Percentiles rank a stretch among this genome's conserved stretches.
These are phyloP conservation scores for Fusarium sp. DNA, from an alignment of 2,329 filamentous ascomycete genomes.

Conservation along the genomic window DNA sequence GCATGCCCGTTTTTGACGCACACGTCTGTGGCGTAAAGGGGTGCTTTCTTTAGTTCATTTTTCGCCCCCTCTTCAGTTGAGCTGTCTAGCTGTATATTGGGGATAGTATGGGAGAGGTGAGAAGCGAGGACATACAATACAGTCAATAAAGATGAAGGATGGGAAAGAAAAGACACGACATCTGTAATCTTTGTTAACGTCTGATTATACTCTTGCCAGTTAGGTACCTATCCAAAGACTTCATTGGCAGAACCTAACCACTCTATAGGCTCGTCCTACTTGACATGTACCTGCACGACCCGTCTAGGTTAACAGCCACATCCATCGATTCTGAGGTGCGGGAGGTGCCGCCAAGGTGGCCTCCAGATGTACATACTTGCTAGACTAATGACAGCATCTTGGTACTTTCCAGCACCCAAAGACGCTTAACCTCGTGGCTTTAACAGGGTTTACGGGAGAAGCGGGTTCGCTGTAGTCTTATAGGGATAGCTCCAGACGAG, in stretches of 20 bases:
- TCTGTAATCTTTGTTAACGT: background rate
- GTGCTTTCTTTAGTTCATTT: constrained; percentile 15
- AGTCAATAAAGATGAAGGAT: background rate
- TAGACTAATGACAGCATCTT: background rate
- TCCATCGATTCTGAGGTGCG: constrained; percentile 1
- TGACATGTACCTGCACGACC: constrained; percentile 9
- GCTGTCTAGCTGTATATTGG: constrained; percentile 1
- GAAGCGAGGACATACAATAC: constrained; percentile 4
- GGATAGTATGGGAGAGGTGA: constrained; percentile 10
- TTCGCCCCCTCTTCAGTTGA: background rate
- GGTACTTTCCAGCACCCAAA: constrained; percentile 8
- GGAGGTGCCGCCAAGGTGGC: constrained; percentile 16
- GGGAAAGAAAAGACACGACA: background rate
- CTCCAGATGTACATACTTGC: background rate
- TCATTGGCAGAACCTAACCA: background rate
- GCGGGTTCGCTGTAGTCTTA: constrained; percentile 18
- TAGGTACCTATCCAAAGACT: no score
- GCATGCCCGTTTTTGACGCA: constrained; percentile 12
- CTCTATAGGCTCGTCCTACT: no score
- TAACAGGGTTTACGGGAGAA: constrained; percentile 20
- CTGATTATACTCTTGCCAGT: no score
- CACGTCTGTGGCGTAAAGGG: constrained; percentile 33
- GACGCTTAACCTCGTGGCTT: constrained; percentile 22
- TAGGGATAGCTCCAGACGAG: constrained; percentile 29
- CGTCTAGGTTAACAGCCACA: constrained; percentile 10